Percentiles rank a stretch among this genome's conserved stretches.
These are phyloP conservation scores for Lathyrus aphaca DNA, from an alignment of 306 rosid species.

Conservation along the genomic window DNA sequence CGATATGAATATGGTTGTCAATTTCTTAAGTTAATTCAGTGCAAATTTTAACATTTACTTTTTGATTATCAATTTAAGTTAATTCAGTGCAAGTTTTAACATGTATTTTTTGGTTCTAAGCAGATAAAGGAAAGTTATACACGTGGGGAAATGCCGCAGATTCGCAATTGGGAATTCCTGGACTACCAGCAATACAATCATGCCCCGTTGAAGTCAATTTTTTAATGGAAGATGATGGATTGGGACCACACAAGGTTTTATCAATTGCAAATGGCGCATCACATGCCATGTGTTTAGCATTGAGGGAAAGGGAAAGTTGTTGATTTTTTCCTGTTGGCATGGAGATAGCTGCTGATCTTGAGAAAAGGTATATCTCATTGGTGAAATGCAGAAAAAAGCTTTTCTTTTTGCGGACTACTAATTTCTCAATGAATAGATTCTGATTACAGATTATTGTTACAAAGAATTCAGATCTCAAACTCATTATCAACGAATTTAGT, in stretches of 20 bases:
- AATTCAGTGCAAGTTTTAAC: conserved; percentile 24
- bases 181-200: conserved; percentile 72
- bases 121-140: conserved; percentile 82
- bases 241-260: conserved; percentile 73
- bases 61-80: too few relatives aligned
- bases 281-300: conserved; percentile 79
- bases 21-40: conserved; percentile 11
- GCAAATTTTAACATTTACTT: conserved; percentile 11
- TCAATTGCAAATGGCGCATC: conserved; percentile 80
- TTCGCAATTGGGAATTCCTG: conserved; percentile 92
- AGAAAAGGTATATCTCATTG: conserved; percentile 17
- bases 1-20: background rate
- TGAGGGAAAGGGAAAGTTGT: conserved; percentile 59
- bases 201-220: conserved; percentile 78
- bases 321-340: conserved; percentile 15
- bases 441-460: conserved; percentile 28
- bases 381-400: conserved; percentile 18
- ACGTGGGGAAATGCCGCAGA: conserved; percentile 87
- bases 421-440: conserved; percentile 3
- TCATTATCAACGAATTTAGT: conserved; percentile 13
- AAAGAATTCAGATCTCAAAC: conserved; percentile 30
- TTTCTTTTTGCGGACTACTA: conserved; percentile 4
- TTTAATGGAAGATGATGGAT: conserved; percentile 74
- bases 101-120: conserved; percentile 33
- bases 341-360: conserved; percentile 22